These are phyloP conservation scores for Lasiosphaeris hirsuta DNA, from an alignment of 495 filamentous ascomycete genomes.

Conservation along the genomic window DNA sequence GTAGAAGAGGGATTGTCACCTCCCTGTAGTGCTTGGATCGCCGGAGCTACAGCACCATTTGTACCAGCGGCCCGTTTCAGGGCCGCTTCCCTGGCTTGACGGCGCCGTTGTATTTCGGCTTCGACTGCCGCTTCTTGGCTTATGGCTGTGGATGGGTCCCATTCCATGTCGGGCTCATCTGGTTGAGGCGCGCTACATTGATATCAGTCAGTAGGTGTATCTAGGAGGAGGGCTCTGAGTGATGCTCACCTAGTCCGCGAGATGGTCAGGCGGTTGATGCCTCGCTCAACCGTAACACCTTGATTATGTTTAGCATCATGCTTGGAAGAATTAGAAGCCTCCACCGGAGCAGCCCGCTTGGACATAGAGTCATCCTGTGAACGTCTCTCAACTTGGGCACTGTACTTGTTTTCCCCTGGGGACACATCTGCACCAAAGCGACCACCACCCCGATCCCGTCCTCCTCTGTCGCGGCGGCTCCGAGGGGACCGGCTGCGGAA, in stretches of 20 bases:
- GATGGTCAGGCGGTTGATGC: conserved; percentile 28
- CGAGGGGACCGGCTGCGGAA: conserved; percentile 67
- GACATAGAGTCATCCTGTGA: conserved; percentile 31
- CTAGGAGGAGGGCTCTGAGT: not conserved
- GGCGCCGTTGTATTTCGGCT: conserved; percentile 77
- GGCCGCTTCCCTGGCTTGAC: conserved; percentile 82
- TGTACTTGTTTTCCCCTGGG: conserved; percentile 31
- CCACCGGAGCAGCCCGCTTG: conserved; percentile 31
- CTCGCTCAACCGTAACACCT: conserved; percentile 57
- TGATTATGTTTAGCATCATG: conserved; percentile 62
- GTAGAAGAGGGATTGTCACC: conserved; percentile 55
- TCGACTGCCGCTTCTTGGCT: conserved; percentile 59
- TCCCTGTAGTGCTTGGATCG: conserved; percentile 73
- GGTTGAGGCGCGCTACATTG: not conserved
- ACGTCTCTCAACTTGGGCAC: conserved; percentile 45
- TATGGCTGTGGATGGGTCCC: conserved; percentile 52
- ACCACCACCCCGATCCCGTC: conserved; percentile 31
- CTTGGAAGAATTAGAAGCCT: conserved; percentile 44
- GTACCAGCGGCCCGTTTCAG: conserved; percentile 68
- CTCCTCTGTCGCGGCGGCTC: conserved; percentile 39
- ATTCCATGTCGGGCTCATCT: conserved; percentile 33
- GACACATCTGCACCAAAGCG: conserved; percentile 15
- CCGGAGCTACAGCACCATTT: conserved; percentile 56
- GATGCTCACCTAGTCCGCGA: conserved; percentile 21
- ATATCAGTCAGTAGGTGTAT: conserved; percentile 8